Percentiles rank a stretch among this genome's conserved stretches.
phyloP scores from a whole-genome alignment of 106 monocot species.

The Dendrobium chrysotoxum region DNA sequence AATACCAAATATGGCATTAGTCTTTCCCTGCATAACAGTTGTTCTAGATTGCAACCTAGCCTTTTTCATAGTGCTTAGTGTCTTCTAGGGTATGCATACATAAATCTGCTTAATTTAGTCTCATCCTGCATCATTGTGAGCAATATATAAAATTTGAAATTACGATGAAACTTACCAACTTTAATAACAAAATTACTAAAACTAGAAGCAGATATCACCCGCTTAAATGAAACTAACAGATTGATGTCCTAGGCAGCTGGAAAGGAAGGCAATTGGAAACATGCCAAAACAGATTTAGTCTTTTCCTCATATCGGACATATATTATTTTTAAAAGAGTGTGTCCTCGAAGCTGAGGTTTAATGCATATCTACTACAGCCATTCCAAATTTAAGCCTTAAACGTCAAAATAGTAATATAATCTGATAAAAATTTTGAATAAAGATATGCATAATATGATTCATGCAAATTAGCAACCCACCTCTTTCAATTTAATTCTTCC shows the following conservation, averaged over 20 bases:
- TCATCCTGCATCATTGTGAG: background rate
- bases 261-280: background rate
- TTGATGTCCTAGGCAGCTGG: background rate
- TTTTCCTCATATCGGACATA: background rate
- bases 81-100: background rate
- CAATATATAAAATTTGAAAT: background rate
- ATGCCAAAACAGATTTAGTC: background rate
- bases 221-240: background rate
- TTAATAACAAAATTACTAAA: background rate
- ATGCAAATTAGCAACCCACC: constrained; percentile 16
- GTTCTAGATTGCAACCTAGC: background rate
- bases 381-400: background rate
- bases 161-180: background rate
- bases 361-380: background rate
- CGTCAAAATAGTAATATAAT: background rate
- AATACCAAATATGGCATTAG: background rate
- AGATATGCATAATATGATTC: background rate
- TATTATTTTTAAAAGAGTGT: background rate
- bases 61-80: background rate
- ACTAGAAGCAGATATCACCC: background rate
- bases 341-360: background rate
- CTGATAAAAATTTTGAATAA: background rate
- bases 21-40: background rate
- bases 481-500: constrained; percentile 56
- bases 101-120: background rate